phyloP scores from a whole-genome alignment of 208 protist species.

The Crithidia sp. region DNA sequence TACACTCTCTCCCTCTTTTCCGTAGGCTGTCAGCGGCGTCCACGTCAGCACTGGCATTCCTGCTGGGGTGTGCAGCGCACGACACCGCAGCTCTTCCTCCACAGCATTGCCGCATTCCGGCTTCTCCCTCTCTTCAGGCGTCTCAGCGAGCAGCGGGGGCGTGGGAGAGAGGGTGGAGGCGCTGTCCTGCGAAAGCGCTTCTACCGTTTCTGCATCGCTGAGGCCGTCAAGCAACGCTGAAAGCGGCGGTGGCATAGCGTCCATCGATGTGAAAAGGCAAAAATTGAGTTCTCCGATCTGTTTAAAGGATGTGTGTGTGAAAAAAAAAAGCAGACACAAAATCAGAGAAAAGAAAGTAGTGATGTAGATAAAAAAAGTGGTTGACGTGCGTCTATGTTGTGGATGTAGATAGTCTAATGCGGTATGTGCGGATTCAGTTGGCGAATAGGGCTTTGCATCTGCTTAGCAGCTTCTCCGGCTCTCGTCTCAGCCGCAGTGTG shows the following conservation, averaged over 20 bases:
- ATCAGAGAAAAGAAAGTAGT: too few relatives aligned
- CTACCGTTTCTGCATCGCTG: constrained; percentile 26
- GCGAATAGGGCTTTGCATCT: too few relatives aligned
- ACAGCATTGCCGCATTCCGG: neutral
- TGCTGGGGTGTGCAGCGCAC: constrained; percentile 1
- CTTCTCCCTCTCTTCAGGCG: neutral
- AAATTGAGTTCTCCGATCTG: too few relatives aligned
- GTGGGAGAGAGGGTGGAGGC: constrained; percentile 22
- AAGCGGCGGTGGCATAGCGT: neutral
- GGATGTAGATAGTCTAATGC: too few relatives aligned
- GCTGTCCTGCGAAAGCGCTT: constrained; percentile 33
- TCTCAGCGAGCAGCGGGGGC: neutral
- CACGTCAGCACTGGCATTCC: constrained; percentile 15
- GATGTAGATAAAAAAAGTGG: too few relatives aligned
- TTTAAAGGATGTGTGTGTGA: too few relatives aligned
- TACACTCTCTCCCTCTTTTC: too few relatives aligned
- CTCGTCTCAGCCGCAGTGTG: too few relatives aligned
- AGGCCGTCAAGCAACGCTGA: constrained; percentile 3
- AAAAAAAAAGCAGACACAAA: too few relatives aligned
- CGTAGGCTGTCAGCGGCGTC: neutral
- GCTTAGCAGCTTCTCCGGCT: too few relatives aligned
- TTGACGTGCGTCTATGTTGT: too few relatives aligned
- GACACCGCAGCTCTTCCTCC: constrained; percentile 15
- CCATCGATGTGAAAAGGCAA: neutral
- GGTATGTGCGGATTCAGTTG: too few relatives aligned